Conservation (phyloP, 2,329 filamentous ascomycete genomes). For the Ciborinia camelliae region DNA sequence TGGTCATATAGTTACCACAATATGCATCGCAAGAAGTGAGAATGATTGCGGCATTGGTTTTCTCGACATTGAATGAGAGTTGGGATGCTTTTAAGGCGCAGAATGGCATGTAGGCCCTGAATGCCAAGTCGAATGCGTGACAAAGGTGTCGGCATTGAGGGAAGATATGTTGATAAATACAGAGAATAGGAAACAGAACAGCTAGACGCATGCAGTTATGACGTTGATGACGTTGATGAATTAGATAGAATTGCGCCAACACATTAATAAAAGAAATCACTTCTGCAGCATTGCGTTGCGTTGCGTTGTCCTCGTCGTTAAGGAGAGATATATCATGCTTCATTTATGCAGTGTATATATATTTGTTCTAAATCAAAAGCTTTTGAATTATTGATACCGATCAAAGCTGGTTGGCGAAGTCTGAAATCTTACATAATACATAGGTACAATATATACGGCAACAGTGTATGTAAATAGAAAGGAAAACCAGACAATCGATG, state of each 20-base stretch:
- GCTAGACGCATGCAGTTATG: neutral
- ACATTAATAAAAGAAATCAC: neutral
- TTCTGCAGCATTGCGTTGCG: too few relatives aligned
- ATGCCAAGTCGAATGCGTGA: neutral
- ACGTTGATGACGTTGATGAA: neutral
- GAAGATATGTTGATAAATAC: neutral
- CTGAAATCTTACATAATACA: too few relatives aligned
- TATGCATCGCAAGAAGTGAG: constrained; percentile 62
- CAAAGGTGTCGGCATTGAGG: neutral
- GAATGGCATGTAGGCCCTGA: constrained; percentile 54
- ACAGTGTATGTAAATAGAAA: too few relatives aligned
- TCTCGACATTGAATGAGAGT: constrained; percentile 66
- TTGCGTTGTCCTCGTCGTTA: too few relatives aligned
- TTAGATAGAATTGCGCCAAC: neutral
- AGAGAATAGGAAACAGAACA: neutral
- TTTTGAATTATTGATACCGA: too few relatives aligned
- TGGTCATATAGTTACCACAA: constrained; percentile 53
- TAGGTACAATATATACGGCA: too few relatives aligned
- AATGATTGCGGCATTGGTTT: constrained; percentile 63
- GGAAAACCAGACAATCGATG: too few relatives aligned
- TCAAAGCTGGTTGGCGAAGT: too few relatives aligned
- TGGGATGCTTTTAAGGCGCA: constrained; percentile 72
- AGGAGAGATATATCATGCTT: too few relatives aligned
- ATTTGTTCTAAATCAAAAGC: too few relatives aligned
- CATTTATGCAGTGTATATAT: too few relatives aligned